phyloP scores from a whole-genome alignment of 257 asterid genomes.

The Eucommia ulmoides region DNA sequence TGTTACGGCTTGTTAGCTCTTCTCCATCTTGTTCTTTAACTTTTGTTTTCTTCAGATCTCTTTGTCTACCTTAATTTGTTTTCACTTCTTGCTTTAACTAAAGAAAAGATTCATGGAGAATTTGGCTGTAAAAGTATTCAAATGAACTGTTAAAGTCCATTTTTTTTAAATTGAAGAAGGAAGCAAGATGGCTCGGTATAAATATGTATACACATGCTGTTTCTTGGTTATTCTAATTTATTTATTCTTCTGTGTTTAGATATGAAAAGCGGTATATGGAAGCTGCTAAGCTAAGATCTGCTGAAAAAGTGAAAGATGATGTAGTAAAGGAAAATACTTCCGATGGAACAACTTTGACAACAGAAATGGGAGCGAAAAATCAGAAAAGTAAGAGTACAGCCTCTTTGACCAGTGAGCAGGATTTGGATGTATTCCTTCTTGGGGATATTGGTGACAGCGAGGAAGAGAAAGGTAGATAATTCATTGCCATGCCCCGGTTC shows the following conservation, averaged over 20 bases:
- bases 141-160: too few species aligned
- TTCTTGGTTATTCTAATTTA: constrained; percentile 10
- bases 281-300: constrained; percentile 36
- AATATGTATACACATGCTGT: too few species aligned
- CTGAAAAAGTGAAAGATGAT: constrained; percentile 33
- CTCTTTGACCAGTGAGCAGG: constrained; percentile 63
- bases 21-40: too few species aligned
- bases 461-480: constrained; percentile 69
- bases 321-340: constrained; percentile 37
- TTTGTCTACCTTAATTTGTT: too few species aligned
- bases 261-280: constrained; percentile 66
- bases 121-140: too few species aligned
- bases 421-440: constrained; percentile 87
- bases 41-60: too few species aligned
- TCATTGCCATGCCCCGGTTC: too few species aligned
- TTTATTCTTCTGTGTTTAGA: constrained; percentile 22
- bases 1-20: too few species aligned
- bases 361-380: constrained; percentile 21
- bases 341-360: constrained; percentile 34
- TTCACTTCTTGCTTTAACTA: too few species aligned
- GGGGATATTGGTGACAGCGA: constrained; percentile 81
- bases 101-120: too few species aligned
- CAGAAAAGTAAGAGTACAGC: constrained; percentile 31
- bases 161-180: too few species aligned
- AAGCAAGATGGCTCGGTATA: too few species aligned